phyloP scores from a whole-genome alignment of 495 filamentous ascomycete genomes.

The Neurospora sp. region DNA sequence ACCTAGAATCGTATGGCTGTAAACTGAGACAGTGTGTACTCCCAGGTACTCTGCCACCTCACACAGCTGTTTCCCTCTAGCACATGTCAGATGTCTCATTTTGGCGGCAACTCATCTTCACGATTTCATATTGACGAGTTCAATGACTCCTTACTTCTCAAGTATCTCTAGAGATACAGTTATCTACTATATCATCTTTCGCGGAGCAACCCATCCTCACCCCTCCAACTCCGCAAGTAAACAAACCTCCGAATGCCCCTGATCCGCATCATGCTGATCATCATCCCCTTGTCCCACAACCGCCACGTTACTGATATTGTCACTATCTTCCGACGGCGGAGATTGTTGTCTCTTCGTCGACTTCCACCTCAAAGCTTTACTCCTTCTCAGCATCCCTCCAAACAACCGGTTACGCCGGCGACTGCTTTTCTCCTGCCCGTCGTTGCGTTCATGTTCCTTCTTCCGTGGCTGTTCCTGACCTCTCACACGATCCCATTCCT shows the following conservation, averaged over 20 bases:
- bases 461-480: neutral
- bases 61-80: neutral
- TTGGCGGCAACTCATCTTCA: neutral
- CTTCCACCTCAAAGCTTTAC: neutral
- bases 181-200: neutral
- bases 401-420: neutral
- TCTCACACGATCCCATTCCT: neutral
- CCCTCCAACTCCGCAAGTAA: conserved; percentile 5
- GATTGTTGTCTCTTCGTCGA: neutral
- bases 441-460: neutral
- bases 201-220: neutral
- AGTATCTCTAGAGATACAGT: neutral
- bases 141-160: neutral
- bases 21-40: neutral
- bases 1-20: neutral
- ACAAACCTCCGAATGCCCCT: neutral
- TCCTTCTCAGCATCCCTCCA: neutral
- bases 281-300: conserved; percentile 13
- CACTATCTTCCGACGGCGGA: neutral
- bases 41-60: neutral
- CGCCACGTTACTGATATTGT: neutral
- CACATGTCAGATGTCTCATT: neutral
- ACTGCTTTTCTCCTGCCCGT: neutral
- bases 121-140: neutral
- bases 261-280: conserved; percentile 10